Percentiles rank a stretch among this genome's conserved stretches.
Evolutionary conservation across 2,329 filamentous ascomycete genomes (phyloP).

Genomic region (Zasmidium cellare): DNA sequence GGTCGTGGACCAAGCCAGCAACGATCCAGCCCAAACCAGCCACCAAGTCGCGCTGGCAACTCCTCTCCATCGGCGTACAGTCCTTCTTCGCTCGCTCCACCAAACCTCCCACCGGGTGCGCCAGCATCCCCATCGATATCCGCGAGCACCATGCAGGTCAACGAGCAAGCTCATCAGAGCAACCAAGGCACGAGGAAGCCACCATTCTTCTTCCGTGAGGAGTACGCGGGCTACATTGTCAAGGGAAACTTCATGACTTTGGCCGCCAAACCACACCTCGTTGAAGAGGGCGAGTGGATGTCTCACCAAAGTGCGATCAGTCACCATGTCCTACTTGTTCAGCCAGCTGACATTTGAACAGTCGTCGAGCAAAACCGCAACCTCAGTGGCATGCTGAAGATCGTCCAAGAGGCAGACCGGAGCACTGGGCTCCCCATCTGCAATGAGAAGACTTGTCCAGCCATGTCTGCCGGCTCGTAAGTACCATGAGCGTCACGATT

Average conservation of each 20-base stretch:
- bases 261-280: constrained; percentile 86
- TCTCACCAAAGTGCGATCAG: constrained; percentile 77
- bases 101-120: constrained; percentile 32
- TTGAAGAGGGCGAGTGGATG: constrained; percentile 93
- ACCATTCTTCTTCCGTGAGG: constrained; percentile 73
- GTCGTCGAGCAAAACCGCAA: constrained; percentile 92
- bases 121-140: constrained; percentile 46
- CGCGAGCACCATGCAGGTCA: constrained; percentile 66
- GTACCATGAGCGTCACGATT: constrained; percentile 40
- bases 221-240: constrained; percentile 82
- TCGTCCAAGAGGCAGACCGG: constrained; percentile 78
- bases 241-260: constrained; percentile 98
- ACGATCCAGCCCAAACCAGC: constrained; percentile 26
- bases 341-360: constrained; percentile 38
- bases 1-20: constrained; percentile 28
- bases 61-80: constrained; percentile 35
- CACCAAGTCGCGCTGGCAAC: constrained; percentile 33
- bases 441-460: constrained; percentile 79
- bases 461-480: constrained; percentile 92
- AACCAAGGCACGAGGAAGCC: constrained; percentile 27
- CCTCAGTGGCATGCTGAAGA: constrained; percentile 83
- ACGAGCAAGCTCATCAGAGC: constrained; percentile 53
- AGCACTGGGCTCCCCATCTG: constrained; percentile 74
- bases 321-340: neutral
- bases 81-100: constrained; percentile 29